Base-by-base conservation (phyloP, 768 basidiomycete species). In the Neoboletus magnificus region DNA sequence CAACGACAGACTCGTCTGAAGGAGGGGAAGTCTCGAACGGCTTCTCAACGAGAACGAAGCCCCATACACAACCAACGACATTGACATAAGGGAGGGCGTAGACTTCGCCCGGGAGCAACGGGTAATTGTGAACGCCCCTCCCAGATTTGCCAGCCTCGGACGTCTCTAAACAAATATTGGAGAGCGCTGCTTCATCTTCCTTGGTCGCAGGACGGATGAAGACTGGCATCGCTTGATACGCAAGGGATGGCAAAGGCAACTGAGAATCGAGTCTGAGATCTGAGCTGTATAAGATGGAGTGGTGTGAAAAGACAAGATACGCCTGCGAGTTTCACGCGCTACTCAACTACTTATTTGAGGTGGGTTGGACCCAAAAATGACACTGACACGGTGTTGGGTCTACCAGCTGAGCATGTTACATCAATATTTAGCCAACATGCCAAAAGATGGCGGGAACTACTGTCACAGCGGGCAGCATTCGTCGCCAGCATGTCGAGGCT, bases 21-120 rank as follows among this genome's bases (percentile, higher is more conserved):
- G 56, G 55, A 16, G 57, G 56, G n/a, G 61, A 63, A 41, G 48
- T 47, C 35, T 61, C 67, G 40, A 43, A 45, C 22, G 62, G 56
- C 45, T 72, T 70, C 44, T 85, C 83, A 40, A 81, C 83, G 66
- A 93, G 71, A 40, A 91, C 88, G 67, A 88, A 92, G 12, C 81
- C 88, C 80, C 82, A 90, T 23, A 85, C 83, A 50, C 64, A 60
- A 7, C 73, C 78, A n/a, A 82, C 79, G 16, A 87, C 71, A 50
- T 82, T 81, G 54, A 88, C 77, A 69, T 92, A 92, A 2, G 90
- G 90, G 44, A 89, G 79, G 4, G 89, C 85, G 63, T 85, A 91
- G 41, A 86, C 76, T 41, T 90, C 76, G 6, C 89, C 88, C 12
- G 82, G 84, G 33, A 91, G 81, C 60, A 87, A 85, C 13, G 74